phyloP scores from a whole-genome alignment of 2,329 filamentous ascomycete genomes.

The Fusarium duplospermum region DNA sequence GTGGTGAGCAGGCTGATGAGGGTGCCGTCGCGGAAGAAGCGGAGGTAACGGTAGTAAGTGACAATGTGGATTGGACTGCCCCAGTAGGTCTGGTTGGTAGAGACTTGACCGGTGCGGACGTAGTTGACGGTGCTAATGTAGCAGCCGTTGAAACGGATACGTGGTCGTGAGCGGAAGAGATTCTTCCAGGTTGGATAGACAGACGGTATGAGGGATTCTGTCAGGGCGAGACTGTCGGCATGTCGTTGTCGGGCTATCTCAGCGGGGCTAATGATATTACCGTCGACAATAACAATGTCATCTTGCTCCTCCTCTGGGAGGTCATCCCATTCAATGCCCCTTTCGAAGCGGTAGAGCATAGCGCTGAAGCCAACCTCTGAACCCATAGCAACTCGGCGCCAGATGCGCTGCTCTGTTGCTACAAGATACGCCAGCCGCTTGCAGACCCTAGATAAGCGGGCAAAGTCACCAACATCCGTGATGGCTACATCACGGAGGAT shows the following conservation, averaged over 20 bases:
- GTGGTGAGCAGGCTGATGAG: constrained; percentile 85
- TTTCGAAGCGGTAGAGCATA: constrained; percentile 86
- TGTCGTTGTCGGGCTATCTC: constrained; percentile 51
- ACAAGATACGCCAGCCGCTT: constrained; percentile 89
- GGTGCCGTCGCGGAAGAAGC: constrained; percentile 92
- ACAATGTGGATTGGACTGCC: constrained; percentile 89
- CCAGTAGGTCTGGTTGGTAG: constrained; percentile 79
- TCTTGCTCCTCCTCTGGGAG: constrained; percentile 50
- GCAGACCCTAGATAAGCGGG: constrained; percentile 82
- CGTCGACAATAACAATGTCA: constrained; percentile 47
- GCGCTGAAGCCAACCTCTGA: constrained; percentile 79
- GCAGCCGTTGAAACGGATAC: constrained; percentile 92
- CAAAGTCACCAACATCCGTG: constrained; percentile 80
- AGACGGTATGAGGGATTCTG: constrained; percentile 55
- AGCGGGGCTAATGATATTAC: constrained; percentile 49
- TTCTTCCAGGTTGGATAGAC: constrained; percentile 67
- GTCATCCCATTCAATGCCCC: constrained; percentile 68
- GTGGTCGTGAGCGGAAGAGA: constrained; percentile 85
- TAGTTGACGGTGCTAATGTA: constrained; percentile 99
- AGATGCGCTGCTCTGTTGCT: constrained; percentile 84
- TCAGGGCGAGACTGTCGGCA: constrained; percentile 51
- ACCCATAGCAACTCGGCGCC: constrained; percentile 80
- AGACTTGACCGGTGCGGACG: constrained; percentile 81
- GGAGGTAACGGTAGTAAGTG: constrained; percentile 96
- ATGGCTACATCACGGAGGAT: constrained; percentile 80